Percentiles rank a stretch among this genome's conserved stretches.
phyloP scores from a whole-genome alignment of 495 filamentous ascomycete genomes.

The Aspergillus funiculosus region DNA sequence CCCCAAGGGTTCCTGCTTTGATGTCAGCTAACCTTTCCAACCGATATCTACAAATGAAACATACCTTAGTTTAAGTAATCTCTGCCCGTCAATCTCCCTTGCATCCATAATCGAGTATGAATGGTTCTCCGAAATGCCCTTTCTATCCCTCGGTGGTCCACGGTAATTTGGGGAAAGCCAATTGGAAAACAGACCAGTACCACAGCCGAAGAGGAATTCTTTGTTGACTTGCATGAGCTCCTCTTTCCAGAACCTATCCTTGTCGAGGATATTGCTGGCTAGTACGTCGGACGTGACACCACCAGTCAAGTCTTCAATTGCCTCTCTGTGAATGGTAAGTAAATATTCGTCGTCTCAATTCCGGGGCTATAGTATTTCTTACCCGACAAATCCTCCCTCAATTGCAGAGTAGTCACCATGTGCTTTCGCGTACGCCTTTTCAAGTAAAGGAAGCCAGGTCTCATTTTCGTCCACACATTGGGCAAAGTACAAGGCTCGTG shows the following conservation, averaged over 20 bases:
- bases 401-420: conserved; percentile 83
- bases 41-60: neutral
- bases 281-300: conserved; percentile 81
- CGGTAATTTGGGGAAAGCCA: conserved; percentile 42
- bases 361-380: conserved; percentile 3
- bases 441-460: conserved; percentile 89
- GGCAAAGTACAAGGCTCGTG: conserved; percentile 76
- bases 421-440: conserved; percentile 95
- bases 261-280: conserved; percentile 79
- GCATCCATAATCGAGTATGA: conserved; percentile 87
- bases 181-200: conserved; percentile 57
- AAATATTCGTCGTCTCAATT: neutral
- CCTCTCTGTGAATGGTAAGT: conserved; percentile 52
- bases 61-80: conserved; percentile 65
- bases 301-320: conserved; percentile 87
- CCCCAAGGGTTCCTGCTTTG: conserved; percentile 81
- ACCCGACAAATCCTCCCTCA: conserved; percentile 76
- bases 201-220: conserved; percentile 83
- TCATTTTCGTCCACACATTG: conserved; percentile 82
- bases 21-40: conserved; percentile 13
- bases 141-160: conserved; percentile 46
- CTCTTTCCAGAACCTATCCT: conserved; percentile 80
- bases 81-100: conserved; percentile 65
- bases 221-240: conserved; percentile 81
- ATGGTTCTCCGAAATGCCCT: conserved; percentile 76